Conservation (phyloP, 2,329 filamentous ascomycete genomes). For the Exophiala lecanii-corni region DNA sequence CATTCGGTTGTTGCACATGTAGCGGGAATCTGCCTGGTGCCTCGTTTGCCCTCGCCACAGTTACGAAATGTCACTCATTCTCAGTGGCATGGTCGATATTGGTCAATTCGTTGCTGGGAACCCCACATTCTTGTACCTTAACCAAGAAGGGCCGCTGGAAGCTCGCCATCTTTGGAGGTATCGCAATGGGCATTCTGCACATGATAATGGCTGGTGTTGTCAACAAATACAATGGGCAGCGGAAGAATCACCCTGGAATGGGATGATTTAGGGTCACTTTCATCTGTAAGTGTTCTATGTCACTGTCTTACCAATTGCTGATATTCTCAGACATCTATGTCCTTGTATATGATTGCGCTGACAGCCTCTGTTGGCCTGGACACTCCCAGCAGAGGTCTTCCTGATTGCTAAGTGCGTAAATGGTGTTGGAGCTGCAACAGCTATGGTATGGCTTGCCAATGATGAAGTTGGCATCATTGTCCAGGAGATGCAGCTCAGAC, state of each 20-base stretch:
- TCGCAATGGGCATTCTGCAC: constrained; percentile 30
- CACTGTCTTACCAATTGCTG: no score
- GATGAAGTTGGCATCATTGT: constrained; percentile 3
- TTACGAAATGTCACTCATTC: constrained; percentile 29
- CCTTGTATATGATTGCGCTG: no score
- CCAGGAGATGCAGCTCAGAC: background rate
- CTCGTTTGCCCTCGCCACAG: no score
- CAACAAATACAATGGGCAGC: constrained; percentile 32
- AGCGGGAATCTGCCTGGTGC: no score
- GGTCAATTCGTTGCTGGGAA: constrained; percentile 32
- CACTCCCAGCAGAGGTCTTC: no score
- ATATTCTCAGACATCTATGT: no score
- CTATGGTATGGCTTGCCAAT: constrained; percentile 33
- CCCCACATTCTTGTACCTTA: constrained; percentile 23
- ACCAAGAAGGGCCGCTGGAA: constrained; percentile 32
- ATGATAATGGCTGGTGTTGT: constrained; percentile 20
- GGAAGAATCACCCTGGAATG: no score
- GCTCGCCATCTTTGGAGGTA: constrained; percentile 30
- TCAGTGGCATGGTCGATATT: constrained; percentile 35
- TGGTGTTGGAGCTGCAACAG: constrained; percentile 34
- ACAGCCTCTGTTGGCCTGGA: no score
- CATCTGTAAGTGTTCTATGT: no score
- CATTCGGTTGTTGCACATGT: no score
- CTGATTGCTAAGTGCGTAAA: no score
- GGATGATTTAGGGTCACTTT: no score